Percentiles rank a stretch among this genome's conserved stretches.
These are phyloP conservation scores for Huntiella moniliformis DNA, from an alignment of 2,329 filamentous ascomycete genomes.

Conservation along the genomic window DNA sequence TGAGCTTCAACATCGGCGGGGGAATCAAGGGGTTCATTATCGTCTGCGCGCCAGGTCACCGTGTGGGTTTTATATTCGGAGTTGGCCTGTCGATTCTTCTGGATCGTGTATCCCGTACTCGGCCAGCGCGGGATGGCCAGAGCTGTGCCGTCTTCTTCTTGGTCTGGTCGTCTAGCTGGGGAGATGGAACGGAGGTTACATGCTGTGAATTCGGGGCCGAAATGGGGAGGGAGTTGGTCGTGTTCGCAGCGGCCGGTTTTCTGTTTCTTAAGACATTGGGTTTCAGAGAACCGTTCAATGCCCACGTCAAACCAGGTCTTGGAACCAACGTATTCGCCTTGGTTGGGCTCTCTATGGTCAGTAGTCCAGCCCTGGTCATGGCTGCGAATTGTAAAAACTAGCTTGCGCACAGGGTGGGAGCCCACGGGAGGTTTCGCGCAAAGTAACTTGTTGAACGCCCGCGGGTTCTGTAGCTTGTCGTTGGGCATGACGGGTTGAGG, in stretches of 20 bases:
- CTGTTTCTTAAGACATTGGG: not conserved
- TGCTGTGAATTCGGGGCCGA: slow-evolving; percentile 16
- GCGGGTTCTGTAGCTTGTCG: not conserved
- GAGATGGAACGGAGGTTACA: slow-evolving; percentile 22
- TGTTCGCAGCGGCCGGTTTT: slow-evolving; percentile 9
- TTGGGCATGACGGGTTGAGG: not conserved
- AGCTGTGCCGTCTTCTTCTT: slow-evolving; percentile 17
- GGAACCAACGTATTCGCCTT: slow-evolving; percentile 17
- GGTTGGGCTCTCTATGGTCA: not conserved
- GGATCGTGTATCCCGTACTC: slow-evolving; percentile 24
- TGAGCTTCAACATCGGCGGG: slow-evolving; percentile 21
- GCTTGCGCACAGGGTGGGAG: slow-evolving; percentile 35
- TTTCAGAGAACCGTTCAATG: slow-evolving; percentile 33
- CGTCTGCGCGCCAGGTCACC: slow-evolving; percentile 34
- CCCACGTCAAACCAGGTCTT: slow-evolving; percentile 48
- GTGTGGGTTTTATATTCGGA: slow-evolving; percentile 22
- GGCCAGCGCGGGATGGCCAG: slow-evolving; percentile 18
- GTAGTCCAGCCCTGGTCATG: slow-evolving; percentile 41
- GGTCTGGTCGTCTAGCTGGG: slow-evolving; percentile 14
- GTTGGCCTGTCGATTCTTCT: slow-evolving; percentile 26
- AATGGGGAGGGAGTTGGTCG: not conserved
- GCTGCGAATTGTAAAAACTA: slow-evolving; percentile 39
- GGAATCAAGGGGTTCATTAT: slow-evolving; percentile 26
- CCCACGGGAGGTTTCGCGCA: slow-evolving; percentile 20
- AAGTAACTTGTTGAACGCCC: not conserved